Conservation (phyloP, 306 rosid genomes). For the Benincasa hispida region DNA sequence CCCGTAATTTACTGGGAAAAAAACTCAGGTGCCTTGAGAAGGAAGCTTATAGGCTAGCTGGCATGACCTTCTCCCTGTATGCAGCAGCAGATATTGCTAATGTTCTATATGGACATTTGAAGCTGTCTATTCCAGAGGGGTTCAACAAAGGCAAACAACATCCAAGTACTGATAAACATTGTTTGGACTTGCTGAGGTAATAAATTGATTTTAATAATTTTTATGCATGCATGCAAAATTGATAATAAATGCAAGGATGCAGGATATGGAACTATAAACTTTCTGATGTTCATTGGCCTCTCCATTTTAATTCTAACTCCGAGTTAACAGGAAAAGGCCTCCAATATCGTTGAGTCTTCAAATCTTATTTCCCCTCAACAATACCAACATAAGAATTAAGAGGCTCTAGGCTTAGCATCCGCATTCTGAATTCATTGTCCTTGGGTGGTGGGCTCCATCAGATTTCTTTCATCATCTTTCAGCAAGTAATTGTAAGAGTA, state of each 20-base stretch:
- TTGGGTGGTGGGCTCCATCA: background rate
- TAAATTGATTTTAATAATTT: constrained; percentile 10
- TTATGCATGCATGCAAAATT: background rate
- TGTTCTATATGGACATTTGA: constrained; percentile 66
- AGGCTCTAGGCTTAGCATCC: background rate
- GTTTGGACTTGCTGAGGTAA: constrained; percentile 82
- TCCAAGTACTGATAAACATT: constrained; percentile 86
- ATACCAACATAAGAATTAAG: background rate
- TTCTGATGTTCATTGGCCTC: background rate
- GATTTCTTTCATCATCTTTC: background rate
- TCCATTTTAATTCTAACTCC: background rate
- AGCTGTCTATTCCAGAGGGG: constrained; percentile 66
- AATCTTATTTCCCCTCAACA: background rate
- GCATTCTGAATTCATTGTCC: background rate
- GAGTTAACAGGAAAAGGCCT: background rate
- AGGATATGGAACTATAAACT: background rate
- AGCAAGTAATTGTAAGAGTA: too few species aligned
- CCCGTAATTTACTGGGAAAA: constrained; percentile 65
- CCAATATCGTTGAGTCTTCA: background rate
- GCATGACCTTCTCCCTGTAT: constrained; percentile 61
- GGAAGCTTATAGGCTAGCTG: constrained; percentile 84
- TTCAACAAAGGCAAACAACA: constrained; percentile 69
- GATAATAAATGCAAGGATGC: background rate
- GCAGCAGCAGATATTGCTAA: constrained; percentile 86
- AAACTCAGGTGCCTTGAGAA: constrained; percentile 72